These are phyloP conservation scores for Termitomyces sp. DNA, from an alignment of 768 basidiomycete genomes.

Conservation along the genomic window DNA sequence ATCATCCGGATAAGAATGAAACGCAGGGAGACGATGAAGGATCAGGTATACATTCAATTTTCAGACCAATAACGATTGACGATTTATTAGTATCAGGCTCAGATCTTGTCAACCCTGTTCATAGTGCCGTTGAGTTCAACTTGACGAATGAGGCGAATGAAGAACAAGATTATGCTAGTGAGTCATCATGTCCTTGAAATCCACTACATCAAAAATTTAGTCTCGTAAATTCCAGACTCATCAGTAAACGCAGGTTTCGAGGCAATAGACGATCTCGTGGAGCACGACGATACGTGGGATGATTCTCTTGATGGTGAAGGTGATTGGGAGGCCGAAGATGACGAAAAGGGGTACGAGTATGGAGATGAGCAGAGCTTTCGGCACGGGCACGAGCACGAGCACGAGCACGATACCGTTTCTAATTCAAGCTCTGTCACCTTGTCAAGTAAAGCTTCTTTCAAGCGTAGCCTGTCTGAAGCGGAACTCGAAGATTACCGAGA, in stretches of 20 bases:
- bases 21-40: background rate
- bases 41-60: background rate
- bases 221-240: background rate
- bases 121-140: background rate
- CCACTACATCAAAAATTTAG: background rate
- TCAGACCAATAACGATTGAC: background rate
- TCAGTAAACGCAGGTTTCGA: conserved; percentile 3
- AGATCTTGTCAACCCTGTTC: background rate
- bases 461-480: conserved; percentile 40
- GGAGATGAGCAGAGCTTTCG: background rate
- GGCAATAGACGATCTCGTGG: conserved; percentile 4
- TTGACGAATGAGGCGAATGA: background rate
- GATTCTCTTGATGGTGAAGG: conserved; percentile 39
- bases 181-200: background rate
- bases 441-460: conserved; percentile 50
- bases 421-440: conserved; percentile 51
- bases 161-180: conserved; percentile 5
- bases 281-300: conserved; percentile 21
- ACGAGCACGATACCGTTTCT: conserved; percentile 40
- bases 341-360: background rate
- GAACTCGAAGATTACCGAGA: conserved; percentile 25
- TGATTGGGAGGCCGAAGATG: conserved; percentile 36
- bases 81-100: background rate
- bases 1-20: background rate
- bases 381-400: background rate